phyloP scores from a whole-genome alignment of 495 filamentous ascomycete genomes.

The Viridothelium virens region DNA sequence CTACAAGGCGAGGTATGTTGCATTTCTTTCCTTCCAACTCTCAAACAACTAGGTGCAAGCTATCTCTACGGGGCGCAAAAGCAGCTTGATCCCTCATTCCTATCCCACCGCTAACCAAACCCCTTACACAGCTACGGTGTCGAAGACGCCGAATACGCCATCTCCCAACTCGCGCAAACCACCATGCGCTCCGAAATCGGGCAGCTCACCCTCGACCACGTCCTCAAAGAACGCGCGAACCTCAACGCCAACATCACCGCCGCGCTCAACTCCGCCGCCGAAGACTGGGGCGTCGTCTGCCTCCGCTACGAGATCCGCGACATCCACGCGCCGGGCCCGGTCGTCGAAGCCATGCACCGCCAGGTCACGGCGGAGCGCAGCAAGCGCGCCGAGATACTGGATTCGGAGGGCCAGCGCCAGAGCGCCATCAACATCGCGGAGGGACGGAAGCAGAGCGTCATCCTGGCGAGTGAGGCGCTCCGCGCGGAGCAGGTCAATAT shows the following conservation, averaged over 20 bases:
- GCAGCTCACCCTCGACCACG: conserved; percentile 91
- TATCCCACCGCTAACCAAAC: not conserved
- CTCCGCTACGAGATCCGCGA: conserved; percentile 96
- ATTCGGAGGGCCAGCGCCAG: conserved; percentile 91
- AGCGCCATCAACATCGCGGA: conserved; percentile 98
- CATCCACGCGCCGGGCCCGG: conserved; percentile 88
- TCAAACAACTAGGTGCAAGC: not conserved
- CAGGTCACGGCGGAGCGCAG: conserved; percentile 94
- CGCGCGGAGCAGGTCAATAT: conserved; percentile 84
- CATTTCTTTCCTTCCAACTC: conserved; percentile 5
- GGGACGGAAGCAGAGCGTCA: conserved; percentile 89
- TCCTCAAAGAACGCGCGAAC: conserved; percentile 88
- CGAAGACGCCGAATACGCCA: conserved; percentile 97
- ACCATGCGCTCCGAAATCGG: conserved; percentile 99
- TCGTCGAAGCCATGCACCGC: conserved; percentile 94
- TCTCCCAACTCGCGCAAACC: conserved; percentile 94
- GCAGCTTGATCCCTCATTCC: not conserved
- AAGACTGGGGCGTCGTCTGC: conserved; percentile 93
- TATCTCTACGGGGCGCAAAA: not conserved
- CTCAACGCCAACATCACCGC: conserved; percentile 96
- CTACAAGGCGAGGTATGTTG: conserved; percentile 78
- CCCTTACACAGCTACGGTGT: conserved; percentile 70
- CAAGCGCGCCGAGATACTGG: conserved; percentile 94
- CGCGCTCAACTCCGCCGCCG: conserved; percentile 95
- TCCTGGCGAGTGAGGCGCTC: conserved; percentile 90